Conservation (phyloP, 2,329 filamentous ascomycete species). For the Epichloe bromicola region DNA sequence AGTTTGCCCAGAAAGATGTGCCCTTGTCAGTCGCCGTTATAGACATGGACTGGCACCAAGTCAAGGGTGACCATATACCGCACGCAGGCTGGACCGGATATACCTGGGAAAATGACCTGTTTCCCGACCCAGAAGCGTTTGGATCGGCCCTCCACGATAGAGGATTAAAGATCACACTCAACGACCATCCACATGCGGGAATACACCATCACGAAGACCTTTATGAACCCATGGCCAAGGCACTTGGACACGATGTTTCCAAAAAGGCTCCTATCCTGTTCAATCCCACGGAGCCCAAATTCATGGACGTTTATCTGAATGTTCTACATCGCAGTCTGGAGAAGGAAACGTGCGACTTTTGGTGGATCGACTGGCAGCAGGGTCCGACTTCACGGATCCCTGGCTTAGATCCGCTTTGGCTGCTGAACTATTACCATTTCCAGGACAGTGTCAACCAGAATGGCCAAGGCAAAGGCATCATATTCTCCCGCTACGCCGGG, state of each 20-base stretch:
- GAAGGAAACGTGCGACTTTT: slow-evolving; percentile 44
- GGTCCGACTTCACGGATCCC: slow-evolving; percentile 39
- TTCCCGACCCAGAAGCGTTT: slow-evolving; percentile 42
- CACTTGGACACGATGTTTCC: slow-evolving; percentile 35
- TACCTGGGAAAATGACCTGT: slow-evolving; percentile 21
- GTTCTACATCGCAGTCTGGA: slow-evolving; percentile 44
- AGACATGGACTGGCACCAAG: slow-evolving; percentile 55
- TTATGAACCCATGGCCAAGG: slow-evolving; percentile 41
- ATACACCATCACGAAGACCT: slow-evolving; percentile 41
- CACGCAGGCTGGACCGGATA: slow-evolving; percentile 26
- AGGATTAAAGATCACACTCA: slow-evolving; percentile 41
- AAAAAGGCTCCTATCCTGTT: slow-evolving; percentile 39
- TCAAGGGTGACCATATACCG: slow-evolving; percentile 29
- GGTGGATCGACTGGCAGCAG: slow-evolving; percentile 59
- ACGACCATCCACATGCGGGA: slow-evolving; percentile 48
- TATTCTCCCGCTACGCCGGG: slow-evolving; percentile 48
- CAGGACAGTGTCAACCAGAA: slow-evolving; percentile 32
- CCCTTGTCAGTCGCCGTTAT: slow-evolving; percentile 47
- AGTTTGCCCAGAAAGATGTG: slow-evolving; percentile 35
- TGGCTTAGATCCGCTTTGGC: slow-evolving; percentile 49
- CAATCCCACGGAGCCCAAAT: slow-evolving; percentile 38
- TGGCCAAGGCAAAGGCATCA: slow-evolving; percentile 28
- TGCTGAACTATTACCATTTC: slow-evolving; percentile 52
- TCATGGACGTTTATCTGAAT: slow-evolving; percentile 44
- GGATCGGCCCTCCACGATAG: slow-evolving; percentile 36